These are phyloP conservation scores for Botrytis fabae DNA, from an alignment of 2,329 filamentous ascomycete species.

Conservation along the genomic window DNA sequence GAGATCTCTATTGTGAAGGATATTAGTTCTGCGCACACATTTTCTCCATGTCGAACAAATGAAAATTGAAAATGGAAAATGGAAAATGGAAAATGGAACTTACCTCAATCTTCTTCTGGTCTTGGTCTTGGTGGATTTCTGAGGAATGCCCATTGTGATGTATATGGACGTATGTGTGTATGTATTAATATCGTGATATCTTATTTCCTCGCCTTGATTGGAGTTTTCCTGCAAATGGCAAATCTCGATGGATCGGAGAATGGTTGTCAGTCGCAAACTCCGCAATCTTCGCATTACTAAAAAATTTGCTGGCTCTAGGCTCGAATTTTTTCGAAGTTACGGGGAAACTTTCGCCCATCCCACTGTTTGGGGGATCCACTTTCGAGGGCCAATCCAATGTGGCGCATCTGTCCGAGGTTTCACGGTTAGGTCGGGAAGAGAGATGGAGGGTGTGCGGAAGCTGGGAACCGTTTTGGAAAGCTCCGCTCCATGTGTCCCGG, in stretches of 20 bases:
- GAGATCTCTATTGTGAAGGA: constrained; percentile 65
- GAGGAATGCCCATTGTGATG: constrained; percentile 63
- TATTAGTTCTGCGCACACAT: constrained; percentile 17
- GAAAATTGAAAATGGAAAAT: no score
- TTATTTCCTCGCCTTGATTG: background rate
- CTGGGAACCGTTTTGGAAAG: background rate
- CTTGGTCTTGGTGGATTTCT: constrained; percentile 68
- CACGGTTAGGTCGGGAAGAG: constrained; percentile 7
- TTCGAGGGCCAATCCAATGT: background rate
- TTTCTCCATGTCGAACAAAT: background rate
- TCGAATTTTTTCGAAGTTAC: background rate
- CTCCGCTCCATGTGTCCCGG: background rate
- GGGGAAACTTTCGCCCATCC: constrained; percentile 1
- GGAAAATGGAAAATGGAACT: background rate
- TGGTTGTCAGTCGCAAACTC: background rate
- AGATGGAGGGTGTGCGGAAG: background rate
- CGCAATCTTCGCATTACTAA: background rate
- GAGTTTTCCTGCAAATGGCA: background rate
- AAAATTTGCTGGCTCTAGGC: background rate
- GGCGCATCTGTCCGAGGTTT: background rate
- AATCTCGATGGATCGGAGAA: constrained; percentile 9
- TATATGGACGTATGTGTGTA: no score
- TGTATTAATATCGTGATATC: background rate
- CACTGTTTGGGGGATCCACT: background rate
- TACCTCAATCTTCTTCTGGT: constrained; percentile 72